These are phyloP conservation scores for Breynia disticha DNA, from an alignment of 441 rosid species.

Conservation along the genomic window DNA sequence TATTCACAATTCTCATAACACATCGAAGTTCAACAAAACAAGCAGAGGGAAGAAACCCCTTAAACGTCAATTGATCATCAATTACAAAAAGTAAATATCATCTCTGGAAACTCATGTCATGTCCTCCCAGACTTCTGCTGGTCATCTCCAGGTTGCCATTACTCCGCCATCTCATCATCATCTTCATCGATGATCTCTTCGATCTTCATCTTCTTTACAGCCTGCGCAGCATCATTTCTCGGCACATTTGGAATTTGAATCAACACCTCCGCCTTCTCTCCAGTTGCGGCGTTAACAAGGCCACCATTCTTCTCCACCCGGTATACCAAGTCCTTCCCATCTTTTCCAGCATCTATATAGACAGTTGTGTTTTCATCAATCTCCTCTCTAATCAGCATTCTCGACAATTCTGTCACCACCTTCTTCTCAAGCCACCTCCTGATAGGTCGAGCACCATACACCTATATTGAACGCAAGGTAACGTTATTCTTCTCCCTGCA, in stretches of 20 bases:
- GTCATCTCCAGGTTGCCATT: neutral
- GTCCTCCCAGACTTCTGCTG: no score
- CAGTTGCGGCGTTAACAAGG: slow-evolving; percentile 54
- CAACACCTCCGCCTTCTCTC: slow-evolving; percentile 57
- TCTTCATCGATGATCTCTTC: slow-evolving; percentile 63
- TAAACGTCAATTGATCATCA: no score
- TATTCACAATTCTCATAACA: no score
- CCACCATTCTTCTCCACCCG: slow-evolving; percentile 72
- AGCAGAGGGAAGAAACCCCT: no score
- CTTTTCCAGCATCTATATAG: slow-evolving; percentile 42
- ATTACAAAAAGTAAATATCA: slow-evolving; percentile 66
- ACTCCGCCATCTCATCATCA: slow-evolving; percentile 51
- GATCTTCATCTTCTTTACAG: slow-evolving; percentile 79
- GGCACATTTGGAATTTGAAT: slow-evolving; percentile 41
- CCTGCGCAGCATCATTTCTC: slow-evolving; percentile 46
- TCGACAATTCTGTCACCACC: slow-evolving; percentile 76
- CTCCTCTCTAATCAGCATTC: slow-evolving; percentile 66
- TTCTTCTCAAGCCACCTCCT: slow-evolving; percentile 86
- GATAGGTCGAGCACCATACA: slow-evolving; percentile 81
- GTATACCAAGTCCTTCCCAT: slow-evolving; percentile 36
- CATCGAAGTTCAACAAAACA: no score
- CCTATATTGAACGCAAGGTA: slow-evolving; percentile 20
- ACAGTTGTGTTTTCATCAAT: slow-evolving; percentile 77
- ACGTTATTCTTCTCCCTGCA: neutral
- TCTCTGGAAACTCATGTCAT: no score